Evolutionary conservation across 1,284 basidiomycete genomes (phyloP).

Genomic region (Ceratobasidium sp.): DNA sequence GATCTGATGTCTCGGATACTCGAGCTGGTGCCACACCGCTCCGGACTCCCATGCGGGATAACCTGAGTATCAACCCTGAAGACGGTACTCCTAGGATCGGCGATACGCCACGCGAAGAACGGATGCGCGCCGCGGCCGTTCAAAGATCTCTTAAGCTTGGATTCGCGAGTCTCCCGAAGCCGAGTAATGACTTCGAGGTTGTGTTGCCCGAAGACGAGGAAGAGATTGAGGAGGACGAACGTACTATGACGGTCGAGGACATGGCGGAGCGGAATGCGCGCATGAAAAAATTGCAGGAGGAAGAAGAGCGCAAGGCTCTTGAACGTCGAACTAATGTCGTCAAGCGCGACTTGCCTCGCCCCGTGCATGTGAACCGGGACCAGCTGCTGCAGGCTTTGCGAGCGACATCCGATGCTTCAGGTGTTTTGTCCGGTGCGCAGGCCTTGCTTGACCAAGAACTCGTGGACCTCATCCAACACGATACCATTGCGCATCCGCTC

Average conservation of each 20-base stretch:
- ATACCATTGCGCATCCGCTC: constrained; percentile 89
- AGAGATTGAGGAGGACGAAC: constrained; percentile 61
- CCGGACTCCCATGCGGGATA: constrained; percentile 93
- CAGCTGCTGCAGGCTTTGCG: constrained; percentile 72
- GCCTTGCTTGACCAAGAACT: constrained; percentile 86
- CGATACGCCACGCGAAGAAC: constrained; percentile 83
- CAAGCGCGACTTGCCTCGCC: constrained; percentile 88
- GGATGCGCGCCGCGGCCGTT: constrained; percentile 71
- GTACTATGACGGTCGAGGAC: constrained; percentile 78
- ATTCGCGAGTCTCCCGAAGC: constrained; percentile 88
- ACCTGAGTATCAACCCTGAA: constrained; percentile 86
- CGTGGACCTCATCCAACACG: constrained; percentile 85
- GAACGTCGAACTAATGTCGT: constrained; percentile 88
- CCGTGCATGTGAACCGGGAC: constrained; percentile 83
- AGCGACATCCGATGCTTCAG: constrained; percentile 60
- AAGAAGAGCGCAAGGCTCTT: constrained; percentile 82
- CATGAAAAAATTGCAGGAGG: constrained; percentile 76
- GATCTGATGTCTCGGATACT: constrained; percentile 70
- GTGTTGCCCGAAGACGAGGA: constrained; percentile 91
- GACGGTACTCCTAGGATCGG: constrained; percentile 69
- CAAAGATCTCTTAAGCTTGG: constrained; percentile 84
- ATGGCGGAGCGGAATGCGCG: constrained; percentile 93
- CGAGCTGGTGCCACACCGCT: constrained; percentile 80
- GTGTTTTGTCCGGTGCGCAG: constrained; percentile 67
- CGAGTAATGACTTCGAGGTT: constrained; percentile 98